Base-by-base conservation (phyloP, 192 early-diverging fungal genomes). In the Gaertneriomyces semiglobifer region DNA sequence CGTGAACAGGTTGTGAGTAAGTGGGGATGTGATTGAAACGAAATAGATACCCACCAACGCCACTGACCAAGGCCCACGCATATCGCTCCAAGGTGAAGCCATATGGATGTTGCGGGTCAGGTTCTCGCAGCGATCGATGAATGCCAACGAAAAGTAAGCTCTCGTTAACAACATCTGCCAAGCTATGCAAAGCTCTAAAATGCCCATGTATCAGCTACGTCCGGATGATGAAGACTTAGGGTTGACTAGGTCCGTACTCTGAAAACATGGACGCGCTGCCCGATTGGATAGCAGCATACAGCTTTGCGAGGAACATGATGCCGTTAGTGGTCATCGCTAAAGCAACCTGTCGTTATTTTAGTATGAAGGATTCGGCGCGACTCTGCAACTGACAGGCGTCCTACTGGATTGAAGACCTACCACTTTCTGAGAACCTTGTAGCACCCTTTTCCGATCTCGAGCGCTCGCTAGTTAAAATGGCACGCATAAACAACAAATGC, bases 231-330 rank as follows among this genome's bases (percentile, higher is more conserved):
- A 33, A 33, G 44, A 66, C 38, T n/a, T 5, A 19, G 8, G 14
- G 40, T 38, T 54, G 7, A 16, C 25, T 41, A 19, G n/a, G 16
- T n/a, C 18, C 69, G 58, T 45, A 77, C 80, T 83, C 81, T 20
- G 81, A 79, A 63, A 82, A 80, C 81, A 83, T 83, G 14, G 81
- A 81, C 16, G 82, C 76, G n/a, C 82, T 84, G 19, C 82, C 81
- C 8, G 79, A 79, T 16, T 68, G 51, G 6, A 72, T 59, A 16
- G 83, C 83, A 51, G 74, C 77, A 53, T 77, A 81, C 51, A 79
- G n/a, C 63, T 83, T 83, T 9, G 68, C 81, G n/a, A 50, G 53
- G 53, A 82, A 81, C 75, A 83, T 71, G 10, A 57, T 42, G 16
- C 71, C 53, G 64, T 83, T 84, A 66, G 72, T 81, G 50, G 6